Evolutionary conservation across 2,329 filamentous ascomycete genomes (phyloP).

Genomic region (Neophaeococcomyces mojaviensis): DNA sequence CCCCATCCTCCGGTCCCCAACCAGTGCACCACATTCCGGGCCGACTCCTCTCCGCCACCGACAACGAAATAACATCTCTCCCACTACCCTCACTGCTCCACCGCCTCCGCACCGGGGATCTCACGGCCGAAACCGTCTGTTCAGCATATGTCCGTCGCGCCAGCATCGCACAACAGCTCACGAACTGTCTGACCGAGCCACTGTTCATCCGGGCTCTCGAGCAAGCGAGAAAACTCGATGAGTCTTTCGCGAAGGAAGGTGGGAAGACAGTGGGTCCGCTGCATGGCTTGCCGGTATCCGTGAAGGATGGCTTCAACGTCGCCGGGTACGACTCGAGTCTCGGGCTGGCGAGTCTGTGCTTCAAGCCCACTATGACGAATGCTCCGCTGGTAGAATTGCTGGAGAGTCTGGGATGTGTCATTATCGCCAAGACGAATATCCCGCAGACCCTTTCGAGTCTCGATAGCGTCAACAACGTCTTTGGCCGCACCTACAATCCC

Average conservation of each 20-base stretch:
- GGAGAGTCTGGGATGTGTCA: conserved; percentile 53
- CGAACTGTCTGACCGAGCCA: conserved; percentile 33
- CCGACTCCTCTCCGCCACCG: conserved; percentile 45
- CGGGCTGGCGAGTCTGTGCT: conserved; percentile 54
- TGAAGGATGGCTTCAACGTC: conserved; percentile 30
- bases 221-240: conserved; percentile 32
- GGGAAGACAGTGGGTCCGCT: conserved; percentile 28
- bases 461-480: conserved; percentile 53
- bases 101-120: conserved; percentile 28
- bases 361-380: conserved; percentile 50
- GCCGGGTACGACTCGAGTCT: conserved; percentile 47
- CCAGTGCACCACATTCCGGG: conserved; percentile 44
- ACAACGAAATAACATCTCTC: conserved; percentile 48
- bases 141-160: conserved; percentile 47
- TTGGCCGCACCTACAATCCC: conserved; percentile 56
- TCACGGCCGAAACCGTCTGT: conserved; percentile 40
- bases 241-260: conserved; percentile 21
- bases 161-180: conserved; percentile 26
- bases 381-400: conserved; percentile 53
- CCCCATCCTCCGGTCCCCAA: conserved; percentile 12
- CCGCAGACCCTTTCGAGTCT: conserved; percentile 51
- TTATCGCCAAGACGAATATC: conserved; percentile 65
- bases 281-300: conserved; percentile 33
- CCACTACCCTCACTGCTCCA: conserved; percentile 35
- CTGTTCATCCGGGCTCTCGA: conserved; percentile 31